Evolutionary conservation across 192 early-diverging fungal genomes (phyloP).

Genomic region (Spizellomyces sp.): DNA sequence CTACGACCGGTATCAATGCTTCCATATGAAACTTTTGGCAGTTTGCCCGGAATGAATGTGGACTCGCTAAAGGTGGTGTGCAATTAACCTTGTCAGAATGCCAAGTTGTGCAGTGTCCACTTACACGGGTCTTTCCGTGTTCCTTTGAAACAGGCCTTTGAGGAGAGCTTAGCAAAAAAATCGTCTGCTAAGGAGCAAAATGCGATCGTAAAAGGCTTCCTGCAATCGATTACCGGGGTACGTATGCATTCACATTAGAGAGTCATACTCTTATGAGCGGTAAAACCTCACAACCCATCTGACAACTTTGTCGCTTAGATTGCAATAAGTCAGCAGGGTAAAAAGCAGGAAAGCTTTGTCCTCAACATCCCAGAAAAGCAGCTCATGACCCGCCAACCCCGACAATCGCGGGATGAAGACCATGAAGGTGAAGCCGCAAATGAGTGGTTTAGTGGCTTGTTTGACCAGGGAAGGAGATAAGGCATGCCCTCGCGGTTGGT

Average conservation of each 20-base stretch:
- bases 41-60: constrained; percentile 34
- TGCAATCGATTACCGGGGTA: constrained; percentile 33
- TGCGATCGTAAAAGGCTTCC: constrained; percentile 23
- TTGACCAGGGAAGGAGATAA: neutral
- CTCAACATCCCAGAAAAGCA: constrained; percentile 26
- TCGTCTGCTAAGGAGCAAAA: constrained; percentile 18
- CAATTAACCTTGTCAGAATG: neutral
- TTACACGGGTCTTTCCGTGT: neutral
- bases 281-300: neutral
- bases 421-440: constrained; percentile 26
- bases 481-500: neutral
- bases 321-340: constrained; percentile 20
- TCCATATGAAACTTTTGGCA: constrained; percentile 35
- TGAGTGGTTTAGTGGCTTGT: constrained; percentile 28
- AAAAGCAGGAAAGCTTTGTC: constrained; percentile 33
- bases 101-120: neutral
- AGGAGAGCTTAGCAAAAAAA: constrained; percentile 15
- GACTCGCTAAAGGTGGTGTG: constrained; percentile 20
- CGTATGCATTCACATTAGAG: neutral
- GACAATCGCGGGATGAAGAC: constrained; percentile 3
- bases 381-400: constrained; percentile 10
- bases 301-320: constrained; percentile 9
- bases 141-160: constrained; percentile 28
- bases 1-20: constrained; percentile 22
- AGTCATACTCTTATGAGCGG: neutral